Conservation (phyloP, 441 rosid species). For the Lepidium campestre region DNA sequence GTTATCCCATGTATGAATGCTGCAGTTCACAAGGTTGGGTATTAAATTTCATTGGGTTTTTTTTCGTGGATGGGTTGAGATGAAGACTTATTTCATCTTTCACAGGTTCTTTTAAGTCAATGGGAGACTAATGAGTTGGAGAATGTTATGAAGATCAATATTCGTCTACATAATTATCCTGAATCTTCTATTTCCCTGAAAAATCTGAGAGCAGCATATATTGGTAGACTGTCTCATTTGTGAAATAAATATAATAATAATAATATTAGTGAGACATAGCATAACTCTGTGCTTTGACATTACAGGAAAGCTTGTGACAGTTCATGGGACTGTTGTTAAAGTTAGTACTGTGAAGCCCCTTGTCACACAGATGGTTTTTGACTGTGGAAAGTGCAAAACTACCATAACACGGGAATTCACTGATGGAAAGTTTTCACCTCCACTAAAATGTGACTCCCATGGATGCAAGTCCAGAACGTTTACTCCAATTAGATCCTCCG, state of each 20-base stretch:
- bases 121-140: constrained; percentile 38
- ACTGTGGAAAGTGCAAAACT: constrained; percentile 76
- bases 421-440: constrained; percentile 95
- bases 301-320: constrained; percentile 91
- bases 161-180: constrained; percentile 75
- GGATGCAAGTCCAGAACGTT: constrained; percentile 90
- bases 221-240: constrained; percentile 46
- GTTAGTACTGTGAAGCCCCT: constrained; percentile 91
- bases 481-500: constrained; percentile 76
- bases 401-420: constrained; percentile 53
- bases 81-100: constrained; percentile 10
- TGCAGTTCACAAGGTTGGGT: constrained; percentile 79
- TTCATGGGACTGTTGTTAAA: constrained; percentile 87
- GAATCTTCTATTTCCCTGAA: constrained; percentile 81
- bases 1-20: constrained; percentile 78
- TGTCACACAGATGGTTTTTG: constrained; percentile 70
- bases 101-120: constrained; percentile 46
- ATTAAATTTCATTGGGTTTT: not conserved
- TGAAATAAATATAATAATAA: not conserved
- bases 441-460: constrained; percentile 57
- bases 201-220: constrained; percentile 90
- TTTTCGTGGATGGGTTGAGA: not conserved
- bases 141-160: constrained; percentile 52
- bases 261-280: not conserved
- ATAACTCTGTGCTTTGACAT: constrained; percentile 14